Evolutionary conservation across 495 filamentous ascomycete genomes (phyloP).

Genomic region (Niebla homalea): DNA sequence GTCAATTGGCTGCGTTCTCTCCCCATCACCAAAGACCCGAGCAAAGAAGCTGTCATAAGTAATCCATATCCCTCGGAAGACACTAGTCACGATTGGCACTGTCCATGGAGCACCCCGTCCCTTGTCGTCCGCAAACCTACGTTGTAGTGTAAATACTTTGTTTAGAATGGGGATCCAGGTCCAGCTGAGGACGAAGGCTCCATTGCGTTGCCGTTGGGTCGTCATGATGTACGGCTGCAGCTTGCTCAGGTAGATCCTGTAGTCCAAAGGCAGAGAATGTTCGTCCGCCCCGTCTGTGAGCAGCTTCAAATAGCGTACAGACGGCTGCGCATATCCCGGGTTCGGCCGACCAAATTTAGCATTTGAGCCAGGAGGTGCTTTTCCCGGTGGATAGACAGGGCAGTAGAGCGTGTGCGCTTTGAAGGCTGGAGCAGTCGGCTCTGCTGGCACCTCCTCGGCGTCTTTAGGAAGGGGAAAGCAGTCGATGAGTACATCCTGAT

Average conservation of each 20-base stretch:
- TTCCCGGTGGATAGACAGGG: slow-evolving; percentile 20
- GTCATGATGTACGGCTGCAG: slow-evolving; percentile 61
- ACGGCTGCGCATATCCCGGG: slow-evolving; percentile 63
- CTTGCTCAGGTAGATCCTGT: slow-evolving; percentile 50
- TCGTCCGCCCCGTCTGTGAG: slow-evolving; percentile 65
- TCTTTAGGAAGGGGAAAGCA: slow-evolving; percentile 51
- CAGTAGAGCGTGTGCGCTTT: slow-evolving; percentile 50
- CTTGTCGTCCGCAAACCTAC: slow-evolving; percentile 42
- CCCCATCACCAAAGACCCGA: slow-evolving; percentile 70
- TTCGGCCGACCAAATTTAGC: slow-evolving; percentile 40
- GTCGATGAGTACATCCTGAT: slow-evolving; percentile 67
- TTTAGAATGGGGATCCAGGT: slow-evolving; percentile 49
- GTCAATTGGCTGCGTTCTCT: slow-evolving; percentile 44
- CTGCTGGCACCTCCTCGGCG: slow-evolving; percentile 27
- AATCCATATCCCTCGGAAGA: slow-evolving; percentile 51
- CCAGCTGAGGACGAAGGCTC: slow-evolving; percentile 42
- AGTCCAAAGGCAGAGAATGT: slow-evolving; percentile 61
- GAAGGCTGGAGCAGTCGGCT: slow-evolving; percentile 29
- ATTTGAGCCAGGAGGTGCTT: slow-evolving; percentile 16
- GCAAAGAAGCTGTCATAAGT: slow-evolving; percentile 61
- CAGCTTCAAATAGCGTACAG: slow-evolving; percentile 65
- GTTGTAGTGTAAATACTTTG: slow-evolving; percentile 32
- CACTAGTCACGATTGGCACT: slow-evolving; percentile 24
- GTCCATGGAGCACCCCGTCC: slow-evolving; percentile 60
- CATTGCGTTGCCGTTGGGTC: slow-evolving; percentile 48